phyloP scores from a whole-genome alignment of 805 yeast genomes.

The Metschnikowia vanudenii region DNA sequence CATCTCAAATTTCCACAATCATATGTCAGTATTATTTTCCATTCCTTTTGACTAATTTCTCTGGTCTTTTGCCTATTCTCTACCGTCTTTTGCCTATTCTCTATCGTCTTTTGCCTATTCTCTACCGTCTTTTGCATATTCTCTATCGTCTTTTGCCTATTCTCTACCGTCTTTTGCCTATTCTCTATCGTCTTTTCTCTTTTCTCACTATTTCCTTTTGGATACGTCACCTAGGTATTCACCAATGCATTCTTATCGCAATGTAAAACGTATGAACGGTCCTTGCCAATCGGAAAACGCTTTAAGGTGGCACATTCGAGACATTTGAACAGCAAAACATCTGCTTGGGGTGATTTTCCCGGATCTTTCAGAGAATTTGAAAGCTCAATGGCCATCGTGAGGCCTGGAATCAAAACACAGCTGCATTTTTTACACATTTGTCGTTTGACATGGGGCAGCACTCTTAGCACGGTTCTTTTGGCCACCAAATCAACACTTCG shows the following conservation, averaged over 20 bases:
- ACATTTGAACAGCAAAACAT: conserved; percentile 52
- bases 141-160: too few relatives aligned
- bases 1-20: too few relatives aligned
- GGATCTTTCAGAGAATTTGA: conserved; percentile 40
- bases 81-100: too few relatives aligned
- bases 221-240: background rate
- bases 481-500: conserved; percentile 59
- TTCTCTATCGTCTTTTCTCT: too few relatives aligned
- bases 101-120: too few relatives aligned
- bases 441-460: conserved; percentile 66
- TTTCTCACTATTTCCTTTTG: too few relatives aligned
- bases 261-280: conserved; percentile 49
- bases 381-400: conserved; percentile 37
- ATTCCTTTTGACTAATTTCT: too few relatives aligned
- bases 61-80: too few relatives aligned
- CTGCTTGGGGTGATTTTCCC: conserved; percentile 31
- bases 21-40: too few relatives aligned
- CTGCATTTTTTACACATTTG: conserved; percentile 67
- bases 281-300: conserved; percentile 61
- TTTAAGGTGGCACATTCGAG: conserved; percentile 49
- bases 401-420: conserved; percentile 49
- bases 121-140: too few relatives aligned
- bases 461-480: conserved; percentile 62
- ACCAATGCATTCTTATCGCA: conserved; percentile 32
- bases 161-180: too few relatives aligned